Conservation (phyloP, 345 rosid species). For the Carallia pectinifolia region DNA sequence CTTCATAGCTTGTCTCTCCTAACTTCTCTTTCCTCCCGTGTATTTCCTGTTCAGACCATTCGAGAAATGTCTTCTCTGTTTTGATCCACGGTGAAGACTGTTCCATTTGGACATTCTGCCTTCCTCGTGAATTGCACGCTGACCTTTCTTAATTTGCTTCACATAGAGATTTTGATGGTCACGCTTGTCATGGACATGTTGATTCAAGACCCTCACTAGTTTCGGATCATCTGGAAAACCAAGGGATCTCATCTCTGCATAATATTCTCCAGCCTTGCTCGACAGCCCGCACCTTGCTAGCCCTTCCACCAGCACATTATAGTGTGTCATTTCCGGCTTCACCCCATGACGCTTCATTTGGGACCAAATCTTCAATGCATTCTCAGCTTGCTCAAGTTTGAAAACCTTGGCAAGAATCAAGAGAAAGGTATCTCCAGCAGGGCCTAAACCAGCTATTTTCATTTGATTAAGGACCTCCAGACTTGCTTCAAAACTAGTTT, state of each 20-base stretch:
- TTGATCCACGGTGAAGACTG: slow-evolving; percentile 13
- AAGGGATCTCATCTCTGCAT: slow-evolving; percentile 61
- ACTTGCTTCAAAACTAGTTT: slow-evolving; percentile 42
- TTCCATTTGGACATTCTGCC: slow-evolving; percentile 16
- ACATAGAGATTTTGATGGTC: slow-evolving; percentile 16
- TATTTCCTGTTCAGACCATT: too few species aligned
- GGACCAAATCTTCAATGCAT: slow-evolving; percentile 66
- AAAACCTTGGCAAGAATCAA: slow-evolving; percentile 56
- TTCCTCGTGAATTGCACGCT: slow-evolving; percentile 15
- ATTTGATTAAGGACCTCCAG: slow-evolving; percentile 54
- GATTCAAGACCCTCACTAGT: slow-evolving; percentile 56
- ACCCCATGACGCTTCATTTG: slow-evolving; percentile 65
- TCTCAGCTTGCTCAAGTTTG: slow-evolving; percentile 55
- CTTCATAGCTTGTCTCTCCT: too few species aligned
- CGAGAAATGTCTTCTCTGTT: background rate
- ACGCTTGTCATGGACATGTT: slow-evolving; percentile 22
- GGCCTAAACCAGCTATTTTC: slow-evolving; percentile 61
- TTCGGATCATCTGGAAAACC: slow-evolving; percentile 76
- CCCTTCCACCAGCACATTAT: slow-evolving; percentile 51
- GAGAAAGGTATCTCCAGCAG: slow-evolving; percentile 55
- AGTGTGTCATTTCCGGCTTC: slow-evolving; percentile 41
- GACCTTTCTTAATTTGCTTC: slow-evolving; percentile 22
- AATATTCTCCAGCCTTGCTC: slow-evolving; percentile 52
- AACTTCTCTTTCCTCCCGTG: background rate
- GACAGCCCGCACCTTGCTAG: slow-evolving; percentile 55